Base-by-base conservation (phyloP, 1,284 basidiomycete genomes). In the Ceratobasidium papillatum region DNA sequence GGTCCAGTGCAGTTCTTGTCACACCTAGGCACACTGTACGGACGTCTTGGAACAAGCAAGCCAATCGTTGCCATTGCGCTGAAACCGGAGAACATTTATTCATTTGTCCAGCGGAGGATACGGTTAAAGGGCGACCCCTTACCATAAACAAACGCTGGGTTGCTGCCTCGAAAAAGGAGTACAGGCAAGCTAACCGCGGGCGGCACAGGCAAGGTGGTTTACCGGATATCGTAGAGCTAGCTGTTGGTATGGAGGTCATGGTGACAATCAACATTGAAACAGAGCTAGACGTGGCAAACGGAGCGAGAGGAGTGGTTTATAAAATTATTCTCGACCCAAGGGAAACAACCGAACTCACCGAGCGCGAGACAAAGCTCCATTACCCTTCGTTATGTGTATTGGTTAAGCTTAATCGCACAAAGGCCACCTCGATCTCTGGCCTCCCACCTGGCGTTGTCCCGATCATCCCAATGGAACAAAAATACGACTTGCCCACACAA, bases 381-480 rank as follows among this genome's bases (percentile, higher is more conserved):
- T 56, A 3, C 47, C 71, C 71, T 17, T 59, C 71, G 12, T 17
- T 17, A 14, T 74, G 59, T 30, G 58, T 63, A 2, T 25, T 74
- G 12, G 49, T 74, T 32, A 7, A 38, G 17, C 27, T 73, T 11
- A 3, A 11, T 9, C 54, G 45, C n/a, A 73, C 45, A 19, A 38
- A 49, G 22, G 25, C 45, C 7, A 12, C 17, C 12, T 11, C 38
- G 2, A 17, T 41, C 4, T 8, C 27, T 27, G 56, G 22, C 2
- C 41, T 59, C 34, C 22, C 38, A 45, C 22, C 11, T 3, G 56
- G 75, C 11, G 79, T 82, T 2, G 79, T 82, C 27, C 80, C 80
- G 0, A 78, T 83, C 0, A 74, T 77, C 38, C 78, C 80, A 0
- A 64, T 62, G 1, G 54, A 47, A 43, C 73, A 68, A 41, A 75